Base-by-base conservation (phyloP, 129 eudicot species). In the Flaveria ramosissima region DNA sequence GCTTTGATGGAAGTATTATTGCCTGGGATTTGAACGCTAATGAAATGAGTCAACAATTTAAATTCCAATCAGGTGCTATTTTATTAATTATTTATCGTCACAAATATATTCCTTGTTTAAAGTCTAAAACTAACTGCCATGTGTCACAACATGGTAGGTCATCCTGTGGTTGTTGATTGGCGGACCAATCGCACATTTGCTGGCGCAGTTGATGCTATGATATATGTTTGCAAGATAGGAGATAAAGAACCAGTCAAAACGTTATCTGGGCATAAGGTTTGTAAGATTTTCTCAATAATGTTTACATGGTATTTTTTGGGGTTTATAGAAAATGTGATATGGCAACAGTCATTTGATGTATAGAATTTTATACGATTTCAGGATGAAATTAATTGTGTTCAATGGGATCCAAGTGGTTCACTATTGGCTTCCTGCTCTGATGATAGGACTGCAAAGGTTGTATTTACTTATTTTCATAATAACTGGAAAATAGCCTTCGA, bases 351-450 rank as follows among this genome's bases (percentile, higher is more conserved):
- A 39, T 79, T n/a, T 76, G 73, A 30, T 65, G 27, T 65, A 19
- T 76, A 15, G 7, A 63, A 10, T 39, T 42, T 41, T 75, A 15
- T 68, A 24, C 9, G 23, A 53, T 84, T 76, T 78, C 88, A 89
- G 96, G 83, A 78, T 80, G 92, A 87, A 85, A 85, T 89, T 45
- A 89, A 89, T 80, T 78, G 88, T 77, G 82, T 89, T 63, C 83
- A 83, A 80, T 89, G 96, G 92, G 92, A 89, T 72, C 86, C 92
- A 63, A 75, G 86, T 9, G 89, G 88, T 46, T 68, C 75, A 24
- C 56, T 89, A 51, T 77, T 89, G 80, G 96, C 96, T 47, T 86
- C 96, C 60, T 77, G 92, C 57, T 89, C 96, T 39, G 84, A 84
- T 81, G 96, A 89, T 74, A 64, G 10, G 69, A 84, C 96, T 9